phyloP scores from a whole-genome alignment of 805 yeast genomes.

The Dipodascus geniculatus region DNA sequence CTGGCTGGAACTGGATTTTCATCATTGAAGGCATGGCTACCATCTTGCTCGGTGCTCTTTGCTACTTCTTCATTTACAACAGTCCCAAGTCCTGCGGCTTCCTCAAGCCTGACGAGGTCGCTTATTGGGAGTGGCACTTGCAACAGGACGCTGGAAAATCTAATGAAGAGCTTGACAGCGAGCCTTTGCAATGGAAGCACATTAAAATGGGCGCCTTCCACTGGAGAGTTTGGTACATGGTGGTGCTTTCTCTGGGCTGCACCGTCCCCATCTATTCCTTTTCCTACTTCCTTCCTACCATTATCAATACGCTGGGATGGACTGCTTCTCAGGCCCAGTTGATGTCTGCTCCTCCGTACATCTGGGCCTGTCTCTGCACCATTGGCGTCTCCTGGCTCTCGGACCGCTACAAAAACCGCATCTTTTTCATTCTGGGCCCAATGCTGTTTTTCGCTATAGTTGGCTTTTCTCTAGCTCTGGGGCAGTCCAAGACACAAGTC shows the following conservation, averaged over 20 bases:
- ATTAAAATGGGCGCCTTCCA: constrained; percentile 37
- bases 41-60: constrained; percentile 32
- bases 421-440: constrained; percentile 18
- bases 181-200: constrained; percentile 33
- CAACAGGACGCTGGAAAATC: constrained; percentile 32
- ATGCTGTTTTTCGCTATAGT: constrained; percentile 18
- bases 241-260: constrained; percentile 40
- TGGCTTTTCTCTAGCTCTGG: constrained; percentile 33
- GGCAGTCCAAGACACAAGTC: constrained; percentile 33
- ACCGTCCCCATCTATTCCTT: constrained; percentile 48
- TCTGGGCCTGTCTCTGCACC: constrained; percentile 24
- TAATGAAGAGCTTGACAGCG: constrained; percentile 36
- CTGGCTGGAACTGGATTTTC: constrained; percentile 47
- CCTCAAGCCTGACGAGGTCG: constrained; percentile 8
- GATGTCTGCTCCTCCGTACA: constrained; percentile 35
- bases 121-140: constrained; percentile 37
- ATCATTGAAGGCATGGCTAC: constrained; percentile 46
- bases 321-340: constrained; percentile 40
- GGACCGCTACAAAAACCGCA: constrained; percentile 26
- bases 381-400: constrained; percentile 14
- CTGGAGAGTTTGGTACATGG: constrained; percentile 37
- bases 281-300: constrained; percentile 48
- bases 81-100: constrained; percentile 14
- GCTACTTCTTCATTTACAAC: constrained; percentile 30
- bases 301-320: constrained; percentile 42